These are phyloP conservation scores for Xylaria sp. DNA, from an alignment of 2,329 filamentous ascomycete genomes.

Conservation along the genomic window DNA sequence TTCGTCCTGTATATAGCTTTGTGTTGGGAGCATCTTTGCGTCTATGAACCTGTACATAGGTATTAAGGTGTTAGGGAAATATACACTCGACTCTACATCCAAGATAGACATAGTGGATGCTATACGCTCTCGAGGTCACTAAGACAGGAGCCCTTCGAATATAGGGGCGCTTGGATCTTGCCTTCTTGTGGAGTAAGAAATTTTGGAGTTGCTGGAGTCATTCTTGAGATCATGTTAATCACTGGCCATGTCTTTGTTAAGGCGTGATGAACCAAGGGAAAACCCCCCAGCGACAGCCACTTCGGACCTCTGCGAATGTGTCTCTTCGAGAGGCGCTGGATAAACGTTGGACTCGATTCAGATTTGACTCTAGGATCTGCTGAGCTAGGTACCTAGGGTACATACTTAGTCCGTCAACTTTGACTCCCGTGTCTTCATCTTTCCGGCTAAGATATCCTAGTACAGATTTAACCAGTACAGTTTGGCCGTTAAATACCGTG, in stretches of 20 bases:
- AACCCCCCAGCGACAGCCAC: background rate
- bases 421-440: background rate
- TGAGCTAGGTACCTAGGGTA: background rate
- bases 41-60: too few species aligned
- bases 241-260: background rate
- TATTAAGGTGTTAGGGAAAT: too few species aligned
- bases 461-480: background rate
- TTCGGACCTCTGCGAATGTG: background rate
- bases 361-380: background rate
- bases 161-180: background rate
- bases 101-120: background rate
- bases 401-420: background rate
- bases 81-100: background rate
- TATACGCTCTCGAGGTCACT: background rate
- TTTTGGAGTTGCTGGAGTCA: background rate
- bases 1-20: background rate
- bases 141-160: background rate
- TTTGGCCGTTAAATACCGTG: background rate
- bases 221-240: background rate
- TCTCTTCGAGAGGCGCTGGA: background rate
- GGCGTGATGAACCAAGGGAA: background rate
- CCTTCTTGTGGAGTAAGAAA: background rate
- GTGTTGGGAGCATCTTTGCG: background rate
- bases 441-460: background rate
- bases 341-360: background rate